Conservation (phyloP, 164 flowering plant genomes). For the Stephania cephalantha region DNA sequence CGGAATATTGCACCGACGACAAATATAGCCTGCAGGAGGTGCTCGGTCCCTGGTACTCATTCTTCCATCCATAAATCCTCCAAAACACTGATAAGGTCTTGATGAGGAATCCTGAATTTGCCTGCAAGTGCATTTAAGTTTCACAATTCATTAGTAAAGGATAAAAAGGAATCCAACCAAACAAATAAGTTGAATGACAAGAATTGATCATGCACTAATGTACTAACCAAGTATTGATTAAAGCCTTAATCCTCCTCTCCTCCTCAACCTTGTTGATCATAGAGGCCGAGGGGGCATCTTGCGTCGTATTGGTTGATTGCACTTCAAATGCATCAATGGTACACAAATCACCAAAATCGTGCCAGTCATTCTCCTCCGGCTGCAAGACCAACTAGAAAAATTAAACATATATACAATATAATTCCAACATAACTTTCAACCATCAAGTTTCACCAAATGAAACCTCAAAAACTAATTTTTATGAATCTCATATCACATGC, state of each 20-base stretch:
- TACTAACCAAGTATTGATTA: constrained; percentile 42
- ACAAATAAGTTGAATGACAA: background rate
- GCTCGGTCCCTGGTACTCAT: constrained; percentile 62
- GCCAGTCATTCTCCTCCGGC: constrained; percentile 84
- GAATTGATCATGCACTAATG: background rate
- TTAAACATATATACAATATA: no score
- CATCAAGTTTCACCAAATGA: no score
- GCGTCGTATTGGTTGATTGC: constrained; percentile 37
- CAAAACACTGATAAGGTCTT: constrained; percentile 75
- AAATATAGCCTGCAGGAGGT: constrained; percentile 87
- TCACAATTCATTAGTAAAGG: background rate
- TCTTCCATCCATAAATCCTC: constrained; percentile 74
- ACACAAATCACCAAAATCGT: constrained; percentile 93
- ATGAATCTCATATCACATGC: no score
- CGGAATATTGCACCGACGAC: constrained; percentile 90
- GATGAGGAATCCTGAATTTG: constrained; percentile 57
- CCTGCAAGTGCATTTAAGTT: constrained; percentile 28
- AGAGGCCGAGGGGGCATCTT: constrained; percentile 41
- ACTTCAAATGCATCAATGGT: constrained; percentile 57
- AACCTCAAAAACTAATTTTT: no score
- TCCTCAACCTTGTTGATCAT: constrained; percentile 66
- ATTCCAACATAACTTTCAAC: no score
- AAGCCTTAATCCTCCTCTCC: constrained; percentile 85
- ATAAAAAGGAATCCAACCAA: background rate
- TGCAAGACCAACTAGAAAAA: constrained; percentile 14